A percentile compares a stretch with the other conserved stretches of the same genome.
phyloP scores from a whole-genome alignment of 1,284 basidiomycete species.

The Ustilago bromivora region DNA sequence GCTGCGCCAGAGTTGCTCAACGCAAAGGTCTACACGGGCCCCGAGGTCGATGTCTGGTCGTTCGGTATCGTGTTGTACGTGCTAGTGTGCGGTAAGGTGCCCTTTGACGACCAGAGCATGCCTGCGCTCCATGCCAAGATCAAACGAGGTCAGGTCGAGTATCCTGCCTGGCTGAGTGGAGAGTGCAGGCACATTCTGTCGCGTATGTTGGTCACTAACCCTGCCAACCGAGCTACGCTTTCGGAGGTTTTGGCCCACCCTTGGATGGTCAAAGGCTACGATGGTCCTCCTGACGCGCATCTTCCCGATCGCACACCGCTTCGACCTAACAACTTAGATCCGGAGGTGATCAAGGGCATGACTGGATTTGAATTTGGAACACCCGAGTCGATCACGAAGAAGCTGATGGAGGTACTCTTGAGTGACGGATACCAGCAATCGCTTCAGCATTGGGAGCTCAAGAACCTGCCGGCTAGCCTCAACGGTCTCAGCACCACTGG shows the following conservation, averaged over 20 bases:
- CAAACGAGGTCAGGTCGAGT: constrained; percentile 95
- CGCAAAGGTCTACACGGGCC: constrained; percentile 94
- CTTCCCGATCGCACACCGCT: constrained; percentile 89
- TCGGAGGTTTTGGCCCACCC: constrained; percentile 89
- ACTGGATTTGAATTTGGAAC: constrained; percentile 96
- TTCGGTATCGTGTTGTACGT: constrained; percentile 98
- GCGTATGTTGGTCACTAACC: constrained; percentile 95
- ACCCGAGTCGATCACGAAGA: constrained; percentile 84
- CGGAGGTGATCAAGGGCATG: constrained; percentile 88
- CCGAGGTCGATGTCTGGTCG: constrained; percentile 98
- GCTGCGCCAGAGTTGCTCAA: constrained; percentile 96
- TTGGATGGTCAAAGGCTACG: constrained; percentile 94
- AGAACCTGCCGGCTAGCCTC: constrained; percentile 66
- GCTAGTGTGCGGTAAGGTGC: constrained; percentile 96
- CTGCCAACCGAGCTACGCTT: constrained; percentile 83
- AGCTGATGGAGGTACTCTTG: constrained; percentile 80
- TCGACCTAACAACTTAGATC: constrained; percentile 85
- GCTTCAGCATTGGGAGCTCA: constrained; percentile 79
- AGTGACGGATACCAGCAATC: constrained; percentile 82
- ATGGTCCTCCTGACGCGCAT: constrained; percentile 82
- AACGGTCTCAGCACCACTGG: constrained; percentile 55
- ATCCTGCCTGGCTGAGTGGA: constrained; percentile 94
- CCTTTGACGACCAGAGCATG: constrained; percentile 99
- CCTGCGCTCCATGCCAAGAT: constrained; percentile 98
- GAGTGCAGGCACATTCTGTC: constrained; percentile 95